A percentile compares a stretch with the other conserved stretches of the same genome.
phyloP scores from a whole-genome alignment of 495 filamentous ascomycete species.

The Podospora bellae-mahoneyi region DNA sequence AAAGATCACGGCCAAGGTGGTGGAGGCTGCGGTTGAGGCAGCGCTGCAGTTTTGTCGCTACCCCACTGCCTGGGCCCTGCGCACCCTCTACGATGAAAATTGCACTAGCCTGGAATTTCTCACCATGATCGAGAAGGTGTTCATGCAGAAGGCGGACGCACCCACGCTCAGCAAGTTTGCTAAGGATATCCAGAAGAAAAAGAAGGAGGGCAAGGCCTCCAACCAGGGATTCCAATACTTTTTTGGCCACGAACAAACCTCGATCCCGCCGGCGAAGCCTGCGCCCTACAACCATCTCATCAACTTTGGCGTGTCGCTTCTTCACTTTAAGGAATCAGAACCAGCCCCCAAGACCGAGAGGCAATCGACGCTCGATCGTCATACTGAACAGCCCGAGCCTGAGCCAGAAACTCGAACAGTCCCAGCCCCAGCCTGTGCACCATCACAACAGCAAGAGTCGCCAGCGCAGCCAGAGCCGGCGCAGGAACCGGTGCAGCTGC shows the following conservation, averaged over 20 bases:
- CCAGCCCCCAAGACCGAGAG: conserved; percentile 31
- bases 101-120: conserved; percentile 40
- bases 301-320: conserved; percentile 35
- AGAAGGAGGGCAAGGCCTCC: conserved; percentile 47
- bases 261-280: conserved; percentile 37
- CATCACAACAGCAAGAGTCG: neutral
- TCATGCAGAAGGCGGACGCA: conserved; percentile 43
- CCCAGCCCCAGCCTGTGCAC: neutral
- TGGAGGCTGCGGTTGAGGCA: conserved; percentile 45
- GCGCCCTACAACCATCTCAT: conserved; percentile 44
- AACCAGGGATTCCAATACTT: conserved; percentile 50
- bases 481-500: conserved; percentile 8
- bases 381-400: conserved; percentile 10
- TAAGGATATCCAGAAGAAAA: conserved; percentile 41
- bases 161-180: conserved; percentile 44
- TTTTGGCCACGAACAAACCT: conserved; percentile 33
- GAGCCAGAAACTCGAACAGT: neutral
- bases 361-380: conserved; percentile 26
- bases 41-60: conserved; percentile 47
- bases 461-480: conserved; percentile 9
- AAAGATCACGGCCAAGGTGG: conserved; percentile 33
- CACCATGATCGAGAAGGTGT: conserved; percentile 47
- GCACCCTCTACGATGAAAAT: conserved; percentile 52
- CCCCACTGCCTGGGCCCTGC: conserved; percentile 54
- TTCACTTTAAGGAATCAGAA: conserved; percentile 12